Evolutionary conservation across 805 yeast genomes (phyloP), one percentile per base, ranked within the genome.

Genomic region (Myxozyma mucilagina): DNA sequence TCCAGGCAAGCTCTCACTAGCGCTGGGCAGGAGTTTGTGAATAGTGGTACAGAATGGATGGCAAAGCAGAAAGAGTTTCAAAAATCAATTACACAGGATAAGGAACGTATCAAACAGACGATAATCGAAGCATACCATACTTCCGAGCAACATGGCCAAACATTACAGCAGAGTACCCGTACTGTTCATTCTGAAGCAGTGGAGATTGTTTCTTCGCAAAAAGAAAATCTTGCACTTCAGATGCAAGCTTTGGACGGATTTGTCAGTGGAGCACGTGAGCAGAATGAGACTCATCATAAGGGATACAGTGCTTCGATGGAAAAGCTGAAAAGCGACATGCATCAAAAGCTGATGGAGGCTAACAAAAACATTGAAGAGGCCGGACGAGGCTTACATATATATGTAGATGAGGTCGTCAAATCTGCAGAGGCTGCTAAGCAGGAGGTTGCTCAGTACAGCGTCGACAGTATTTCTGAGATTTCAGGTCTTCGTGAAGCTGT

Each of bases 181-280:
- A 34, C 54, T 10, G 59, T 64, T 48, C 67, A 64, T 49, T 47
- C 65, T 9, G 63, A 64, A 41, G 53, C 67, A 2, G 57, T 47
- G 38, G 56, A 57, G 51, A 57, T 64, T 35, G 67, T 64, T 10
- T 44, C 42, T 13, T 47, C 57, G 54, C 67, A 64, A 47, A 64
- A 62, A 48, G 57, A 45, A 32, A 63, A 58, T 43, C 55, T 64
- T n/a, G 56, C 58, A 3, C 45, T 38, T 32, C 67, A 64, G 35
- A 63, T 64, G 66, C 60, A 52, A 41, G 57, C 61, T 13, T 50
- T 64, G 38, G 67, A 64, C 32, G 63, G 42, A 18, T 64, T 62
- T 45, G 67, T 64, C 24, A 45, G 56, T 6, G 53, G 61, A 10
- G 67, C 67, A n/a, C 59, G 63, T n/a, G 59, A 60, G 39, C 63